phyloP scores from a whole-genome alignment of 768 basidiomycete species.

The Asterophora parasitica region DNA sequence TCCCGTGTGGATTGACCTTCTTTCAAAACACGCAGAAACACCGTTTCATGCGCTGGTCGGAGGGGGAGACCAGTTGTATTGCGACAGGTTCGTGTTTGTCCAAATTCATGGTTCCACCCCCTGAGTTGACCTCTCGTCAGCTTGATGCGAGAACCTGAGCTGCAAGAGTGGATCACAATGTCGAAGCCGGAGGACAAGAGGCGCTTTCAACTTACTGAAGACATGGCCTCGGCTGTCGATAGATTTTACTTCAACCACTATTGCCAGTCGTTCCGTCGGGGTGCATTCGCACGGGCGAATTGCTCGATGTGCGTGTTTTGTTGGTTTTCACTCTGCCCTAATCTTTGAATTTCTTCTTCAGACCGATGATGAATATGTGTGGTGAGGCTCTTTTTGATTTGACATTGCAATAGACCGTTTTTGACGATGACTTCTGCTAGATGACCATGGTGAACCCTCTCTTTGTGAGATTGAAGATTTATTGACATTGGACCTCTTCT shows the following conservation, averaged over 20 bases:
- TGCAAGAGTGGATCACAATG: constrained; percentile 78
- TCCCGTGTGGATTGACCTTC: constrained; percentile 91
- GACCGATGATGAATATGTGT: constrained; percentile 86
- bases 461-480: background rate
- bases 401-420: background rate
- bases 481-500: background rate
- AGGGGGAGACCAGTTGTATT: constrained; percentile 92
- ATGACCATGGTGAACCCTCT: constrained; percentile 66
- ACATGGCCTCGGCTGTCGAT: constrained; percentile 74
- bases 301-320: constrained; percentile 69
- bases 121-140: constrained; percentile 26
- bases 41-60: constrained; percentile 93
- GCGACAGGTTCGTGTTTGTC: constrained; percentile 53
- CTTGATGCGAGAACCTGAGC: constrained; percentile 80
- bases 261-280: constrained; percentile 78
- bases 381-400: constrained; percentile 38
- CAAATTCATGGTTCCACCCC: background rate
- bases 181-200: constrained; percentile 58
- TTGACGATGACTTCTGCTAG: constrained; percentile 28
- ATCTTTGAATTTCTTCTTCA: constrained; percentile 23
- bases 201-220: constrained; percentile 54
- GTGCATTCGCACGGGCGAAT: constrained; percentile 89
- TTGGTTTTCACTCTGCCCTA: background rate
- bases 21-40: constrained; percentile 68
- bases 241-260: constrained; percentile 91